Base-by-base conservation (phyloP, 2,329 filamentous ascomycete species). In the Paraphaeosphaeria sporulosa region DNA sequence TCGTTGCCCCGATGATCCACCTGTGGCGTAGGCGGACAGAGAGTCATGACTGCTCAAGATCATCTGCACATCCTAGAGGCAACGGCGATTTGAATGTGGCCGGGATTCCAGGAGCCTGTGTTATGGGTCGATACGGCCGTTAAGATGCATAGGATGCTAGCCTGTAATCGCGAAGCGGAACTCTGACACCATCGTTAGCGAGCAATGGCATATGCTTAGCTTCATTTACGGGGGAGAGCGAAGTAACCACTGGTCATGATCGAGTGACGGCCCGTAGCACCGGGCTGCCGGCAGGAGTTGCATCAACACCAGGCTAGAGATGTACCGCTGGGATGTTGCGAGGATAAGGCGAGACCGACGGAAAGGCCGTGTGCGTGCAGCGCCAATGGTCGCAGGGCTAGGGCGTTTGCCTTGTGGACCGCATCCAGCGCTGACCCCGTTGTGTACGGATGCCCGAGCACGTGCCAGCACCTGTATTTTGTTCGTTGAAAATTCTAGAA, bases 71-170 rank as follows among this genome's bases (percentile, higher is more conserved):
- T 44, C 21, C 23, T 19, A 32, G 19, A 40, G 38, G 47, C 42
- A 40, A 44, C 48, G 47, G 40, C 47, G n/a, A 53, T 8, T 25
- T 19, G 23, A 42, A 7, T 15, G 32, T 52, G 42, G 49, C 53
- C 58, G 15, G 50, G 34, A 34, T 55, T 21, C 59, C 59, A 55
- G 40, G 59, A 60, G 58, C 54, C 58, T 54, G 58, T 57, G 43
- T 36, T n/a, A 49, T 57, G 54, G 58, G 43, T 44, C 54, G 38
- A 42, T 21, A 36, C 50, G 27, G 36, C 46, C 51, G 30, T 40
- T 48, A 42, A 40, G 36, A 6, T 15, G 27, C 25, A 40, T 34
- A 32, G 23, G 23, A 34, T 53, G 49, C 23, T 34, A 13, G 17
- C 36, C 32, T 48, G 36, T 46, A 19, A 6, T 34, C 10, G 23